A percentile compares a stretch with the other conserved stretches of the same genome.
These are phyloP conservation scores for Globisporangium canariense DNA, from an alignment of 352 stramenopile species.

Conservation along the genomic window DNA sequence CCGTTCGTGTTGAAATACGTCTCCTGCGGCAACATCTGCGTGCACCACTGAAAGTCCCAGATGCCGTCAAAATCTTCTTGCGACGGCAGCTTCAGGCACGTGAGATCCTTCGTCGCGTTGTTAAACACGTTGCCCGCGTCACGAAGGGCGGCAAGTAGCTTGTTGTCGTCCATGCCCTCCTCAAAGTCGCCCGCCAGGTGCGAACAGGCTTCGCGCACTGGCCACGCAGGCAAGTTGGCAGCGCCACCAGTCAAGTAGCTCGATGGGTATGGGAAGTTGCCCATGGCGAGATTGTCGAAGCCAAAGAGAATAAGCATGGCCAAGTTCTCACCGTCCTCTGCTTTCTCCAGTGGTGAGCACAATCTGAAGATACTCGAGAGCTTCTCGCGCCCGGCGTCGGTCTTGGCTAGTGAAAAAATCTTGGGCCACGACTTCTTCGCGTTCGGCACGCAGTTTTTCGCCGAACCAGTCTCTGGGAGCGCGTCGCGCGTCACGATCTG, in stretches of 20 bases:
- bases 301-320: slow-evolving; percentile 77
- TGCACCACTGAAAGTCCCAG: slow-evolving; percentile 92
- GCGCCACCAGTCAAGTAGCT: slow-evolving; percentile 88
- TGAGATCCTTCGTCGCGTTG: slow-evolving; percentile 78
- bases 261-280: slow-evolving; percentile 94
- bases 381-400: slow-evolving; percentile 40
- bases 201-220: slow-evolving; percentile 88
- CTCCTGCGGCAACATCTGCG: slow-evolving; percentile 88
- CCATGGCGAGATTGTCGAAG: slow-evolving; percentile 94
- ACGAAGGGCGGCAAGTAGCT: slow-evolving; percentile 47
- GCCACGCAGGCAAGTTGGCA: slow-evolving; percentile 86
- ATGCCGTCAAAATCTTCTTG: slow-evolving; percentile 80
- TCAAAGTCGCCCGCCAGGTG: slow-evolving; percentile 50
- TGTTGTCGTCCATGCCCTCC: slow-evolving; percentile 25
- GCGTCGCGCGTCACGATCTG: slow-evolving; percentile 78
- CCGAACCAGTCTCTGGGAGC: slow-evolving; percentile 59
- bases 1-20: slow-evolving; percentile 89
- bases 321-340: slow-evolving; percentile 49
- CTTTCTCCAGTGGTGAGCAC: slow-evolving; percentile 52
- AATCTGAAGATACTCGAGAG: slow-evolving; percentile 62
- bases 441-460: slow-evolving; percentile 81
- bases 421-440: slow-evolving; percentile 72
- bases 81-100: slow-evolving; percentile 73
- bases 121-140: slow-evolving; percentile 85
- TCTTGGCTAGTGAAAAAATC: slow-evolving; percentile 72